Evolutionary conservation across 768 basidiomycete genomes (phyloP).

Genomic region (Calvatia gigantea): DNA sequence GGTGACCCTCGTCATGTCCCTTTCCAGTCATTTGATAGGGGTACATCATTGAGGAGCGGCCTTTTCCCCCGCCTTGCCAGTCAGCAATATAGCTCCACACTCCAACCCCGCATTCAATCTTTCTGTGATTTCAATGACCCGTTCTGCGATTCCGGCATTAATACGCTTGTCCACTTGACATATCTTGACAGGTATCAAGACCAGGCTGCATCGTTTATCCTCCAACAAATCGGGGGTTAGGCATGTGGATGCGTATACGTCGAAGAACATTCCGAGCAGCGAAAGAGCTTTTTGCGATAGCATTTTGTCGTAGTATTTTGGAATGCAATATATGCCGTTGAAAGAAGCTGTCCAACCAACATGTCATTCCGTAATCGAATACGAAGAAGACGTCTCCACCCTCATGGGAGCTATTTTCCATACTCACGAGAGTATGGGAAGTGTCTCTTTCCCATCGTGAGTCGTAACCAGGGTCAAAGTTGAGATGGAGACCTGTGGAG

Average conservation of each 20-base stretch:
- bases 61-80: conserved; percentile 19
- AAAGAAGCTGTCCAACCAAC: not conserved
- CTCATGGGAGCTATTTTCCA: not conserved
- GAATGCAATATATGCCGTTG: not conserved
- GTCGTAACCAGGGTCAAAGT: too few relatives aligned
- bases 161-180: conserved; percentile 19
- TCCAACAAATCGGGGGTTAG: conserved; percentile 24
- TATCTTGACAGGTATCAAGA: conserved; percentile 25
- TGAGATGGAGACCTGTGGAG: not conserved
- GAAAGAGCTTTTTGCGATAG: not conserved
- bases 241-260: not conserved
- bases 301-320: not conserved
- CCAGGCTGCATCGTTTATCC: conserved; percentile 23
- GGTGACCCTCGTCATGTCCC: conserved; percentile 26
- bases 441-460: not conserved
- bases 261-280: not conserved
- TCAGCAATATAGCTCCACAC: conserved; percentile 22
- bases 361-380: not conserved
- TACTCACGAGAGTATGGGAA: not conserved
- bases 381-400: not conserved
- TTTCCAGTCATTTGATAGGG: conserved; percentile 22
- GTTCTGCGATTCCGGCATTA: conserved; percentile 25
- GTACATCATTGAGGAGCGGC: conserved; percentile 17
- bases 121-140: conserved; percentile 27
- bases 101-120: conserved; percentile 20